Base-by-base conservation (phyloP, 2,329 filamentous ascomycete species). In the Orbilia ellipsospora region DNA sequence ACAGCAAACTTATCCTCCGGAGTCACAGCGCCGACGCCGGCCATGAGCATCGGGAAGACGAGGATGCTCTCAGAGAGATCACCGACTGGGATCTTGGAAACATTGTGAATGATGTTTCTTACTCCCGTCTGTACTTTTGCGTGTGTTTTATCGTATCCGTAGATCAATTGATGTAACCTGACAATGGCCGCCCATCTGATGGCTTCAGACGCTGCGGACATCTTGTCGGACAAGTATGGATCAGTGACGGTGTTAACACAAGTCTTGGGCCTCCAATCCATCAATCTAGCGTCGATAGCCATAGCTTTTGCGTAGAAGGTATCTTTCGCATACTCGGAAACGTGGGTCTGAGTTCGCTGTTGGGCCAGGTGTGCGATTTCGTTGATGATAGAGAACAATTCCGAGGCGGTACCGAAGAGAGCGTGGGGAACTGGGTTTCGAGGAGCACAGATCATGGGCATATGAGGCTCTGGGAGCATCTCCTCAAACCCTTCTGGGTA, bases 51-150 rank as follows among this genome's bases (percentile, higher is more conserved):
- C 15, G 77, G 77, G 61, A 78, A 78, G 4, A 78, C 66, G 31
- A 78, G 73, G 40, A 78, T 78, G 40, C 77, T 78, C 60, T 78
- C 77, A 3, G 74, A 70, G 10, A 78, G 55, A 57, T 78, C 77
- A 42, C 77, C 77, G 31, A 68, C 51, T 13, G 77, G 77, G 31
- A 78, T 78, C 52, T 72, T 73, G 2, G 57, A 65, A 16, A 78
- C 67, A 2, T 69, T 64, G 15, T 31, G 31, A 31, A 78, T 67
- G 45, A 78, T 78, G 31, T 78, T 68, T 16, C 31, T 51, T 8
- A 78, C 77, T 16, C 72, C 77, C 7, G 62, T 57, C 12, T 76
- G 73, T 8, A 78, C 73, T 52, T 69, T 77, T 5, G 60, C 54
- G 50, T 78, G 77, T 7, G 67, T 40, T 36, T 68, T 67, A 18